Evolutionary conservation across 805 yeast species (phyloP).

Genomic region (Teunomyces panamensis): DNA sequence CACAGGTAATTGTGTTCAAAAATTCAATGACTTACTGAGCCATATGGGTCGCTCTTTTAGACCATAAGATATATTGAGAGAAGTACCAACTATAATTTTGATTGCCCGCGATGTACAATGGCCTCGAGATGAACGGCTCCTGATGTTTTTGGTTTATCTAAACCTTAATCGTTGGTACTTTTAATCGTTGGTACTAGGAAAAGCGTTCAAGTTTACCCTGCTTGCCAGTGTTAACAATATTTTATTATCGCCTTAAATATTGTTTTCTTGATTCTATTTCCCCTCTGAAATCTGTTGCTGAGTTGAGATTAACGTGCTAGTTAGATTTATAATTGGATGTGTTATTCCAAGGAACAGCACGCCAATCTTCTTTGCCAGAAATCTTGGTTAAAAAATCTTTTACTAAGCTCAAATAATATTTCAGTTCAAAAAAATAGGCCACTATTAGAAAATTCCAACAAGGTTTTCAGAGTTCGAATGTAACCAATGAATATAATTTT

Average conservation of each 20-base stretch:
- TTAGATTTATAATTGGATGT: conserved; percentile 36
- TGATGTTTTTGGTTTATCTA: conserved; percentile 29
- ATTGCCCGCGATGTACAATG: conserved; percentile 32
- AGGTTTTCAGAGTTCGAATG: conserved; percentile 47
- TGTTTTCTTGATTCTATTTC: conserved; percentile 31
- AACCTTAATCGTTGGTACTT: conserved; percentile 23
- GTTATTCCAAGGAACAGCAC: conserved; percentile 36
- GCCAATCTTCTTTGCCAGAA: conserved; percentile 49
- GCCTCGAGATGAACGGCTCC: conserved; percentile 19
- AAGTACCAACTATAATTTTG: conserved; percentile 29
- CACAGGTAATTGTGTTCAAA: conserved; percentile 22
- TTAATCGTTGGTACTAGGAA: conserved; percentile 20
- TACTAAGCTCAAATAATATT: conserved; percentile 55
- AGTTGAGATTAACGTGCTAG: conserved; percentile 33
- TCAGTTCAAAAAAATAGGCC: conserved; percentile 60
- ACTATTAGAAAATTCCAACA: conserved; percentile 64
- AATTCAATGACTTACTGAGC: conserved; percentile 11
- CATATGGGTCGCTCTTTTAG: conserved; percentile 11
- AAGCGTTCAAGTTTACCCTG: conserved; percentile 19
- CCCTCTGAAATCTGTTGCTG: conserved; percentile 29
- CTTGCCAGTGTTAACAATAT: conserved; percentile 37
- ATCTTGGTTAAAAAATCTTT: conserved; percentile 55
- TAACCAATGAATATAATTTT: conserved; percentile 15
- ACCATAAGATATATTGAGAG: conserved; percentile 16
- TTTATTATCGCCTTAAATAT: conserved; percentile 33